Evolutionary conservation across 129 eudicot species (phyloP).

Genomic region (Lonicera japonica): DNA sequence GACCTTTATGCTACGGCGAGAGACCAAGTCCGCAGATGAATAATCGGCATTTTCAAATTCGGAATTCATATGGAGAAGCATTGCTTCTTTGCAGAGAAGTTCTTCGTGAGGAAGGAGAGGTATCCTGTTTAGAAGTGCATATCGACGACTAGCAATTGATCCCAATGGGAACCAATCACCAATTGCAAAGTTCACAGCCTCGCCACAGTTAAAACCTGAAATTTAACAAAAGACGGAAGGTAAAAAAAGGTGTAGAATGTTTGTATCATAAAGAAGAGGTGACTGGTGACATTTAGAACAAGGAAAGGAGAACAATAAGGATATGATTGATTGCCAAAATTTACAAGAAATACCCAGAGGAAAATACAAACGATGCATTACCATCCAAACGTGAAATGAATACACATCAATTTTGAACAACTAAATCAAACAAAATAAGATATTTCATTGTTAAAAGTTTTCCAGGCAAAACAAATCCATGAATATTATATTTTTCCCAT

Average conservation of each 20-base stretch:
- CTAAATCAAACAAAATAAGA: too few relatives aligned
- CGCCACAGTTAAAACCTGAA: conserved; percentile 92
- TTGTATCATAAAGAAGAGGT: neutral
- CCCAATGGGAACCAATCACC: conserved; percentile 96
- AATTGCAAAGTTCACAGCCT: conserved; percentile 93
- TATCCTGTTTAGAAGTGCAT: conserved; percentile 68
- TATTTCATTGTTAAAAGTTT: too few relatives aligned
- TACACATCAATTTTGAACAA: too few relatives aligned
- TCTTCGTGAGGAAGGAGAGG: conserved; percentile 95
- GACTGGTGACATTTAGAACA: too few relatives aligned
- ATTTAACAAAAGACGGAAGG: neutral
- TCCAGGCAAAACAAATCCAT: too few relatives aligned
- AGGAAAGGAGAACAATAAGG: neutral
- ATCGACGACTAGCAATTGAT: conserved; percentile 82
- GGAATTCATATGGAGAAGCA: conserved; percentile 42
- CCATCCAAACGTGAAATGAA: too few relatives aligned
- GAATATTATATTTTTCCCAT: too few relatives aligned
- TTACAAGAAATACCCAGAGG: neutral
- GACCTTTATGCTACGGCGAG: conserved; percentile 47
- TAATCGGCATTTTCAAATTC: conserved; percentile 42
- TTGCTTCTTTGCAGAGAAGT: conserved; percentile 94
- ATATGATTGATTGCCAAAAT: neutral
- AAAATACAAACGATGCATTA: too few relatives aligned
- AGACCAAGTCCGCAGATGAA: conserved; percentile 37
- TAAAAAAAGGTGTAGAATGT: neutral